These are phyloP conservation scores for Nakazawaea holstii DNA, from an alignment of 805 yeast genomes.

Conservation along the genomic window DNA sequence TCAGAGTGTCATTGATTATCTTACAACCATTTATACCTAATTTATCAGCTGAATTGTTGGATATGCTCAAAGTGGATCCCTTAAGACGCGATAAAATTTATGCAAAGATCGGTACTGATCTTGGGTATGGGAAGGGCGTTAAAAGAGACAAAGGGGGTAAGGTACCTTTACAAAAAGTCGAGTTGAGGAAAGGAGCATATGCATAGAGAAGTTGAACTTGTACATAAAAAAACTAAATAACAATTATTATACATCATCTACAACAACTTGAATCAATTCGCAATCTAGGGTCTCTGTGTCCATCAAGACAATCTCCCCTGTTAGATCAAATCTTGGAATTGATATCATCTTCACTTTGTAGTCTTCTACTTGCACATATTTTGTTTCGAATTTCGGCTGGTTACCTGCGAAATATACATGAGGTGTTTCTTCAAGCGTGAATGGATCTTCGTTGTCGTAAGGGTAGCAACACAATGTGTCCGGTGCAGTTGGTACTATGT, in stretches of 20 bases:
- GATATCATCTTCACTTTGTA: constrained; percentile 46
- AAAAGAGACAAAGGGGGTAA: constrained; percentile 24
- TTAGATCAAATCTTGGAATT: constrained; percentile 63
- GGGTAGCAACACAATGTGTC: constrained; percentile 93
- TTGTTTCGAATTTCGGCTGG: constrained; percentile 57
- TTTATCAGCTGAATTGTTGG: constrained; percentile 50
- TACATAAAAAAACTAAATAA: background rate
- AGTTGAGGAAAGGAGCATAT: constrained; percentile 12
- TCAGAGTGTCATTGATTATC: constrained; percentile 61
- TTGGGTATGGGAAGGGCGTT: constrained; percentile 49
- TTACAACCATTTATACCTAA: constrained; percentile 72
- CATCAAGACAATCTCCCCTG: constrained; percentile 61
- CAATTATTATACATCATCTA: constrained; percentile 3
- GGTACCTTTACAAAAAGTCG: constrained; percentile 25
- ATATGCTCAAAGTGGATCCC: constrained; percentile 51
- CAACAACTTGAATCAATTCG: constrained; percentile 36
- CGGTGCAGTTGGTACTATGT: constrained; percentile 90
- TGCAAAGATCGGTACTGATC: constrained; percentile 54
- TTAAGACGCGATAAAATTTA: constrained; percentile 35
- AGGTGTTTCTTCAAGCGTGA: constrained; percentile 73
- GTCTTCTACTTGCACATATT: constrained; percentile 27
- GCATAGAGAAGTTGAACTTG: background rate
- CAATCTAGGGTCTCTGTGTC: constrained; percentile 54
- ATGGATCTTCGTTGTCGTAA: constrained; percentile 71
- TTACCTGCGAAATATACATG: constrained; percentile 86